Conservation (phyloP, 495 filamentous ascomycete genomes). For the Hamigera avellanea region DNA sequence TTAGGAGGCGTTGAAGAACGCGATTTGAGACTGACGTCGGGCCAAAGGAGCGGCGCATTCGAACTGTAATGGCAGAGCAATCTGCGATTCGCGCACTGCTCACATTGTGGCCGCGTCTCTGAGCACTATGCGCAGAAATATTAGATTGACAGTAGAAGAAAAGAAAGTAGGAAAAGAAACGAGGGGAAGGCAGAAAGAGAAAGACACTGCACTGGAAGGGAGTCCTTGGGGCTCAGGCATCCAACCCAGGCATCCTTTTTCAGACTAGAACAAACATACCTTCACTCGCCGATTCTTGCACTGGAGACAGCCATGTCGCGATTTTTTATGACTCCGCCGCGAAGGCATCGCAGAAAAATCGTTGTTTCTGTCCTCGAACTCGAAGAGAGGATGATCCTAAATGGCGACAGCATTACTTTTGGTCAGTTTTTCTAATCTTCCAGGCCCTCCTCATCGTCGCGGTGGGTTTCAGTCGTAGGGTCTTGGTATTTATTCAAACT, state of each 20-base stretch:
- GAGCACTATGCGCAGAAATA: too few relatives aligned
- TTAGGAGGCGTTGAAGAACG: not conserved
- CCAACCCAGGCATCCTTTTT: constrained; percentile 1
- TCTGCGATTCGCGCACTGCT: not conserved
- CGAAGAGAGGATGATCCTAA: not conserved
- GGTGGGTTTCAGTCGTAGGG: not conserved
- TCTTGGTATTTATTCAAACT: too few relatives aligned
- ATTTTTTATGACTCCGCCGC: constrained; percentile 25
- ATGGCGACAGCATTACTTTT: not conserved
- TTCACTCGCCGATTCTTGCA: constrained; percentile 39
- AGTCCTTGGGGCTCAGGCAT: constrained; percentile 1
- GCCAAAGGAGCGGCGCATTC: not conserved
- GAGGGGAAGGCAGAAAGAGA: not conserved
- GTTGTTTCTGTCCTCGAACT: not conserved
- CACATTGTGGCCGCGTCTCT: not conserved
- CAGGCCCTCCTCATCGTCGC: not conserved
- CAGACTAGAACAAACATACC: constrained; percentile 16
- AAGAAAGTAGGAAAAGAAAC: not conserved
- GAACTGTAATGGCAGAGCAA: not conserved
- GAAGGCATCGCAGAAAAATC: constrained; percentile 8
- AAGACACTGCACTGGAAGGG: not conserved
- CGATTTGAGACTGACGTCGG: not conserved
- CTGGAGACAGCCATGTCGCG: constrained; percentile 32
- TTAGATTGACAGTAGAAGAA: too few relatives aligned
- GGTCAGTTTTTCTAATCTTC: not conserved